Conservation (phyloP, 139 green algal species). For the Tetradesmus lagerheimii region DNA sequence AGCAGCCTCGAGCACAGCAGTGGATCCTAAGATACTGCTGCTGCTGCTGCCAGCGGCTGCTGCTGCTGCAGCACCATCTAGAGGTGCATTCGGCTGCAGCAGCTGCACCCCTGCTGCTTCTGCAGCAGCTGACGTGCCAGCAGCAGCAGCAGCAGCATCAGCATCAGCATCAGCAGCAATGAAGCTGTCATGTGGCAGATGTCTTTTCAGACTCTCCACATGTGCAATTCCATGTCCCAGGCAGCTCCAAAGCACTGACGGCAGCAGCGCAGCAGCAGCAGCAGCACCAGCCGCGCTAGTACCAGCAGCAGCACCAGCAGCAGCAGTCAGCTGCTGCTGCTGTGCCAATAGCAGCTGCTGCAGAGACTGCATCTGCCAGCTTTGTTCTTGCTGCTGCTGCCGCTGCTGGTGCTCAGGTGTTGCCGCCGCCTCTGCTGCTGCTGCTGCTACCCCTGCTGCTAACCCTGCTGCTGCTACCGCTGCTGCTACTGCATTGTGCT, state of each 20-base stretch:
- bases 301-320: not conserved
- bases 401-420: conserved; percentile 6
- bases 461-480: conserved; percentile 15
- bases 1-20: conserved; percentile 6
- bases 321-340: conserved; percentile 15
- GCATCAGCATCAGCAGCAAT: not conserved
- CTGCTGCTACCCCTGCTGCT: conserved; percentile 1
- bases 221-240: conserved; percentile 23
- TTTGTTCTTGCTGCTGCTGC: not conserved
- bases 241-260: not conserved
- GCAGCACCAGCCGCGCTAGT: not conserved
- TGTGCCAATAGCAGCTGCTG: not conserved
- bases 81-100: not conserved
- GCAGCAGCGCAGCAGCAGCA: conserved; percentile 33
- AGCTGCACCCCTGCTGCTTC: not conserved
- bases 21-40: not conserved
- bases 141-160: not conserved
- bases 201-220: conserved; percentile 17
- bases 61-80: conserved; percentile 2
- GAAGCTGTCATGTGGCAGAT: not conserved
- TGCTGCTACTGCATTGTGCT: not conserved
- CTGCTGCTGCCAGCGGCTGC: not conserved
- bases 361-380: not conserved
- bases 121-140: not conserved
- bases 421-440: too few species aligned